Percentiles rank a stretch among this genome's conserved stretches.
These are phyloP conservation scores for Bolboschoenus planiculmis DNA, from an alignment of 176 grass and related monocot species.

Conservation along the genomic window DNA sequence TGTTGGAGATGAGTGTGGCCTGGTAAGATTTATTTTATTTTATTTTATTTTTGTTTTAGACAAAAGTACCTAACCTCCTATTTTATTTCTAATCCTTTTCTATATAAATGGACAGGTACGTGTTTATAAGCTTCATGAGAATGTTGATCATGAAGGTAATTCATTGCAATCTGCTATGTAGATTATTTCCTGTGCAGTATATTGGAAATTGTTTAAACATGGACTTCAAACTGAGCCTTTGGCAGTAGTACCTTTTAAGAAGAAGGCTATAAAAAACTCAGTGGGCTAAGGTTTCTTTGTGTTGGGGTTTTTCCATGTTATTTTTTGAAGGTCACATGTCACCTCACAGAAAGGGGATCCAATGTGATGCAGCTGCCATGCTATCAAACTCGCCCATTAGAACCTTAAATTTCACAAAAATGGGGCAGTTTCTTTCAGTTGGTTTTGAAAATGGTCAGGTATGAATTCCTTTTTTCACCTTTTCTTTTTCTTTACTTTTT, in stretches of 20 bases:
- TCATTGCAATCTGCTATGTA: constrained; percentile 22
- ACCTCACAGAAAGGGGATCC: constrained; percentile 61
- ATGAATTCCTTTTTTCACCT: constrained; percentile 16
- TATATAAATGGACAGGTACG: constrained; percentile 43
- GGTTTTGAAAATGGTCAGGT: constrained; percentile 93
- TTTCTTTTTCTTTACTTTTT: constrained; percentile 8
- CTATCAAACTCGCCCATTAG: constrained; percentile 40
- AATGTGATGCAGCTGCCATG: constrained; percentile 62
- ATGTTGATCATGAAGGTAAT: constrained; percentile 70
- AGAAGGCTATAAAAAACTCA: background rate
- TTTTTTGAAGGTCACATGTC: constrained; percentile 39
- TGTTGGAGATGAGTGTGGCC: constrained; percentile 77
- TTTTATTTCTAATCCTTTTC: constrained; percentile 18
- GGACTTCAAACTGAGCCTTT: background rate
- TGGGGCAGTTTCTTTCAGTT: constrained; percentile 44
- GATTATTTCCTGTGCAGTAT: constrained; percentile 16
- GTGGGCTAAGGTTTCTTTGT: background rate
- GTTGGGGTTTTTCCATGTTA: background rate
- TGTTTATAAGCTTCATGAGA: constrained; percentile 80
- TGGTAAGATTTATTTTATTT: constrained; percentile 59
- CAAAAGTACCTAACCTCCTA: constrained; percentile 1
- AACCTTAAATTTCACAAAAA: constrained; percentile 45
- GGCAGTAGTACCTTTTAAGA: background rate
- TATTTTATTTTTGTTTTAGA: background rate
- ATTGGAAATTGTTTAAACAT: background rate